These are phyloP conservation scores for Blastocystis hominis DNA, from an alignment of 352 stramenopile genomes.

Conservation along the genomic window DNA sequence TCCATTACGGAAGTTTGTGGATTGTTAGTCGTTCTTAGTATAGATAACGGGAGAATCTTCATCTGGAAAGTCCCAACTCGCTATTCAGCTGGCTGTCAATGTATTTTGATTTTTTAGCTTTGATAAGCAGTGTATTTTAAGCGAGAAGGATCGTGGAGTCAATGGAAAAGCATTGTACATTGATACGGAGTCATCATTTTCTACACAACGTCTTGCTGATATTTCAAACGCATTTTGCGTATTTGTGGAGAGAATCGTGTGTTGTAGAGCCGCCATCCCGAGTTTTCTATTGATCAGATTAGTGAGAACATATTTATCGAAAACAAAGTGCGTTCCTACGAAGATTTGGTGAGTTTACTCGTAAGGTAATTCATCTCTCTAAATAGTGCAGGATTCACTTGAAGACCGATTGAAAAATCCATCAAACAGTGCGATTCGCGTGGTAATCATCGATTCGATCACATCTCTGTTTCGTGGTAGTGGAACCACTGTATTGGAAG, in stretches of 20 bases:
- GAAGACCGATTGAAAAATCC: not conserved
- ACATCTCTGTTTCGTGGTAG: constrained; percentile 2
- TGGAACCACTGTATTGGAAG: not conserved
- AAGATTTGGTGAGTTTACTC: not conserved
- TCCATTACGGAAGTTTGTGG: constrained; percentile 16
- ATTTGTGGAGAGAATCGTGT: not conserved
- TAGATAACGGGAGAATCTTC: constrained; percentile 44
- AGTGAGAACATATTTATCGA: constrained; percentile 15
- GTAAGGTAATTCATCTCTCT: not conserved
- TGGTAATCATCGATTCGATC: constrained; percentile 43
- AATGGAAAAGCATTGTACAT: constrained; percentile 43
- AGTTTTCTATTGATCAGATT: not conserved
- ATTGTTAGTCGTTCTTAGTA: not conserved
- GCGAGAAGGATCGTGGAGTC: not conserved
- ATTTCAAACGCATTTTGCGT: not conserved
- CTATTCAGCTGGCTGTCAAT: constrained; percentile 37
- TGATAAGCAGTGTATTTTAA: not conserved
- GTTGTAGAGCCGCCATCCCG: not conserved
- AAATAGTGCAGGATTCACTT: not conserved
- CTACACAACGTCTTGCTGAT: not conserved
- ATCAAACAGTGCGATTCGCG: not conserved
- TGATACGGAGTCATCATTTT: constrained; percentile 23
- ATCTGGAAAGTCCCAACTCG: constrained; percentile 32
- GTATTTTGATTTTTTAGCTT: not conserved
- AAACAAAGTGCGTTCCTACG: not conserved